These are phyloP conservation scores for Aphanomyces invadans DNA, from an alignment of 352 stramenopile species.

Conservation along the genomic window DNA sequence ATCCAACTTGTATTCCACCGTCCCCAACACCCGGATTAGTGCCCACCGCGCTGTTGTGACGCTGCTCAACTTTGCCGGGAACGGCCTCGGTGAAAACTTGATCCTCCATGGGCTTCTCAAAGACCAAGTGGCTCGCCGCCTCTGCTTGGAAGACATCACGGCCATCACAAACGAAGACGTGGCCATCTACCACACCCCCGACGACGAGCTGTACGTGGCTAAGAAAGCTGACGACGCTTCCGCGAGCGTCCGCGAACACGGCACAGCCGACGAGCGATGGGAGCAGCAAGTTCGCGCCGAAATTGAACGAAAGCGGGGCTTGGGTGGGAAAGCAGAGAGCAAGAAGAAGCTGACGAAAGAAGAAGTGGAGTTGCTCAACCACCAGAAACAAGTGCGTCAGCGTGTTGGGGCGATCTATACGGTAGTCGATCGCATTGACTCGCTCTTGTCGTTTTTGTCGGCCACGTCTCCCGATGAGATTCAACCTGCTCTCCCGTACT, in stretches of 20 bases:
- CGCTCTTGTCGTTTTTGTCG: slow-evolving; percentile 56
- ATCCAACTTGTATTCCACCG: slow-evolving; percentile 47
- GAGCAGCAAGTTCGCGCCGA: slow-evolving; percentile 79
- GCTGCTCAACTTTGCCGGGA: slow-evolving; percentile 71
- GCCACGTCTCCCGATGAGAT: slow-evolving; percentile 51
- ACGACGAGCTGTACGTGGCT: slow-evolving; percentile 63
- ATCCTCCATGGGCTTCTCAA: slow-evolving; percentile 65
- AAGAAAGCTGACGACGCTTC: slow-evolving; percentile 39
- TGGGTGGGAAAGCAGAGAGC: background rate
- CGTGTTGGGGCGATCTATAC: slow-evolving; percentile 40
- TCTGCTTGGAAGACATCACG: slow-evolving; percentile 43
- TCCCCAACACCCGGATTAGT: slow-evolving; percentile 41
- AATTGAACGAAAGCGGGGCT: slow-evolving; percentile 42
- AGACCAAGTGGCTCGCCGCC: slow-evolving; percentile 42
- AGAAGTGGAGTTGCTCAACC: slow-evolving; percentile 43
- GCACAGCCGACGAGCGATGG: slow-evolving; percentile 79
- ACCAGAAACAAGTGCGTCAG: slow-evolving; percentile 51
- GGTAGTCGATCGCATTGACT: slow-evolving; percentile 43
- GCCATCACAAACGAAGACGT: slow-evolving; percentile 54
- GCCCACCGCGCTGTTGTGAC: slow-evolving; percentile 63
- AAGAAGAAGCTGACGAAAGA: slow-evolving; percentile 41
- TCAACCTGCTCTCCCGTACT: slow-evolving; percentile 56
- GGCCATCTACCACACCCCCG: slow-evolving; percentile 48
- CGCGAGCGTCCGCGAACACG: slow-evolving; percentile 31
- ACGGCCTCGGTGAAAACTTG: slow-evolving; percentile 66